Evolutionary conservation across 2,329 filamentous ascomycete species (phyloP), one percentile per base, ranked within the genome.

Genomic region (Saccharata proteae): DNA sequence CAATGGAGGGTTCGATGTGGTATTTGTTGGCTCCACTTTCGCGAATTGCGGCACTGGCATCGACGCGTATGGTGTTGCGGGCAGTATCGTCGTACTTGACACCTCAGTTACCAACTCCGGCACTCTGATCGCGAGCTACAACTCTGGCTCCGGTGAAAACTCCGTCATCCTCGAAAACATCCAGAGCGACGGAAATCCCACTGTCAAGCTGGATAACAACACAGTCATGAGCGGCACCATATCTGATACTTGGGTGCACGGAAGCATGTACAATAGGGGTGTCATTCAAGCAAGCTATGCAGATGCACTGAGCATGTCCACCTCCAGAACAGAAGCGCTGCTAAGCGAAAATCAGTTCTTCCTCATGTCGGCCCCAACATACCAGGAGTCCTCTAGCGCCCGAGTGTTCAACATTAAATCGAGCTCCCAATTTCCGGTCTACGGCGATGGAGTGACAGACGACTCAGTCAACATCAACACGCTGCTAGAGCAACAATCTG

Each of bases 401-500:
- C 20, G 33, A 12, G 26, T 36, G 13, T 6, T 36, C 30, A 36
- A 36, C 25, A 33, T 36, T 26, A 36, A 36, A 8, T 17, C 29
- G 12, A 30, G 32, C 5, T 6, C 17, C n/a, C 23, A n/a, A 10
- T 15, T 30, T 6, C 28, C 30, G 1, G 34, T 32, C 12, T 20
- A 20, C 16, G 33, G 33, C 12, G 29, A 32, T 15, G 35, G 35
- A 7, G 23, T 23, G 3, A 34, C 26, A 5, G 35, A 37, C 12
- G 35, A 37, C 23, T 34, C 35, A 5, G 19, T 13, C 3, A 26
- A 30, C 32, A 37, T 37, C 35, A 37, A 37, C 13, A 16, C 23
- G 20, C 29, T 34, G 11, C 32, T 37, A 2, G 22, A 31, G 11
- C 27, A 22, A 13, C 20, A 30, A 16, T 31, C 35, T n/a, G 32